phyloP scores from a whole-genome alignment of 768 basidiomycete species.

The Zangia roseola region DNA sequence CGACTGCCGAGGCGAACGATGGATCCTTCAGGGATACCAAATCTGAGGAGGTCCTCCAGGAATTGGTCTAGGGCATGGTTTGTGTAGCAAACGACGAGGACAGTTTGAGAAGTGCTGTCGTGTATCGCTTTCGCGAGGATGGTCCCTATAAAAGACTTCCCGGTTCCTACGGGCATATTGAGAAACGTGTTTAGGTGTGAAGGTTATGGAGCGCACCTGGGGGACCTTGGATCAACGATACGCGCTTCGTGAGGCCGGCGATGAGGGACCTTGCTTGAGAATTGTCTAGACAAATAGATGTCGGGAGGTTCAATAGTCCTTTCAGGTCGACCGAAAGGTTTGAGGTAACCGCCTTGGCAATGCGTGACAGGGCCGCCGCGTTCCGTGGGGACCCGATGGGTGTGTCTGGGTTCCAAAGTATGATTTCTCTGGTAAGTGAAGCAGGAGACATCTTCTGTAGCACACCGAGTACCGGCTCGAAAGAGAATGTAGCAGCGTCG shows the following conservation, averaged over 20 bases:
- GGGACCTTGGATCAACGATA: constrained; percentile 69
- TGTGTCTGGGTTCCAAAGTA: constrained; percentile 46
- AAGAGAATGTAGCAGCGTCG: constrained; percentile 58
- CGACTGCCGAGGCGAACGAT: constrained; percentile 64
- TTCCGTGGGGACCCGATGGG: not conserved
- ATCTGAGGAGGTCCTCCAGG: constrained; percentile 55
- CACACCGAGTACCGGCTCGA: constrained; percentile 57
- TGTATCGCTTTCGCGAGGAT: constrained; percentile 60
- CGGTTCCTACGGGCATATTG: constrained; percentile 49
- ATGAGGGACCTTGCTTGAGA: constrained; percentile 49
- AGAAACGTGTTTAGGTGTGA: not conserved
- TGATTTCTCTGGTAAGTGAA: constrained; percentile 50
- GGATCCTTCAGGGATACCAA: constrained; percentile 46
- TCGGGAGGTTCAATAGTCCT: constrained; percentile 33
- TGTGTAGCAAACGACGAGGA: constrained; percentile 69
- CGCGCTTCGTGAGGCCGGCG: constrained; percentile 48
- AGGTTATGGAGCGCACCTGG: constrained; percentile 45
- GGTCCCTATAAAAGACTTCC: constrained; percentile 70
- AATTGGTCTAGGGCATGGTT: constrained; percentile 76
- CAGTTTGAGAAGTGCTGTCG: constrained; percentile 41
- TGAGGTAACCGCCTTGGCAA: constrained; percentile 22
- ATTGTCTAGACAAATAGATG: constrained; percentile 45
- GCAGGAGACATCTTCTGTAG: constrained; percentile 44
- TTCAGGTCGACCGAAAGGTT: constrained; percentile 41
- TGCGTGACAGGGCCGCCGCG: constrained; percentile 4